phyloP scores from a whole-genome alignment of 2,329 filamentous ascomycete genomes.

The Arachnomyces sp. region DNA sequence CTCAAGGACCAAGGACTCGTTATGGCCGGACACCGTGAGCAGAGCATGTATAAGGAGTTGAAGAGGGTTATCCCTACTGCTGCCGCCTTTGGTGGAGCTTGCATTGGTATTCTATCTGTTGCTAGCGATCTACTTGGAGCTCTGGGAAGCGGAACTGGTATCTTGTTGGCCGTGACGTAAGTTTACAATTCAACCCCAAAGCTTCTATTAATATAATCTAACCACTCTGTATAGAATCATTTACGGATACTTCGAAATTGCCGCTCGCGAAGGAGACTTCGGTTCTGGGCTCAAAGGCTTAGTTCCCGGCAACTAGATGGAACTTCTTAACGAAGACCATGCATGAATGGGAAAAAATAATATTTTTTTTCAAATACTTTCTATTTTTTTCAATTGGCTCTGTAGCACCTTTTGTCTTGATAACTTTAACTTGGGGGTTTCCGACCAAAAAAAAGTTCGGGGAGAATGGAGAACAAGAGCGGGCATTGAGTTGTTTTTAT shows the following conservation, averaged over 20 bases:
- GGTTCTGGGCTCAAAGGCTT: slow-evolving; percentile 62
- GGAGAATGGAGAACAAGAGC: too few species aligned
- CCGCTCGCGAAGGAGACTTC: slow-evolving; percentile 96
- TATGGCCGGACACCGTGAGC: slow-evolving; percentile 98
- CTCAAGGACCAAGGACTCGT: slow-evolving; percentile 99
- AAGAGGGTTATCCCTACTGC: slow-evolving; percentile 99
- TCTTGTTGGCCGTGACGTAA: slow-evolving; percentile 95
- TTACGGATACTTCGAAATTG: slow-evolving; percentile 99
- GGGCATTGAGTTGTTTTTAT: too few species aligned
- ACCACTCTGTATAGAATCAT: slow-evolving; percentile 65
- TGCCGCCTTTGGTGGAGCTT: slow-evolving; percentile 95
- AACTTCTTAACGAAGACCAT: slow-evolving; percentile 26
- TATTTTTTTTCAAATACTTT: slow-evolving; percentile 19
- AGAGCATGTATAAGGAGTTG: slow-evolving; percentile 99
- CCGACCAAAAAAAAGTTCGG: too few species aligned
- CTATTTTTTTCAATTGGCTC: slow-evolving; percentile 11
- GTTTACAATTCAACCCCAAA: slow-evolving; percentile 32
- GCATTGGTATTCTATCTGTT: slow-evolving; percentile 95
- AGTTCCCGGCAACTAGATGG: slow-evolving; percentile 43
- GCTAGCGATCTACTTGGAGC: slow-evolving; percentile 92
- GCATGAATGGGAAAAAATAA: slow-evolving; percentile 14
- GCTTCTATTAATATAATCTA: slow-evolving; percentile 25
- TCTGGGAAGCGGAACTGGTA: slow-evolving; percentile 93
- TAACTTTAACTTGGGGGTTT: too few species aligned
- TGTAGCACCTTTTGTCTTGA: too few species aligned